Conservation (phyloP, 371 early-diverging fungal genomes). For the Choanephora cucurbitarum region DNA sequence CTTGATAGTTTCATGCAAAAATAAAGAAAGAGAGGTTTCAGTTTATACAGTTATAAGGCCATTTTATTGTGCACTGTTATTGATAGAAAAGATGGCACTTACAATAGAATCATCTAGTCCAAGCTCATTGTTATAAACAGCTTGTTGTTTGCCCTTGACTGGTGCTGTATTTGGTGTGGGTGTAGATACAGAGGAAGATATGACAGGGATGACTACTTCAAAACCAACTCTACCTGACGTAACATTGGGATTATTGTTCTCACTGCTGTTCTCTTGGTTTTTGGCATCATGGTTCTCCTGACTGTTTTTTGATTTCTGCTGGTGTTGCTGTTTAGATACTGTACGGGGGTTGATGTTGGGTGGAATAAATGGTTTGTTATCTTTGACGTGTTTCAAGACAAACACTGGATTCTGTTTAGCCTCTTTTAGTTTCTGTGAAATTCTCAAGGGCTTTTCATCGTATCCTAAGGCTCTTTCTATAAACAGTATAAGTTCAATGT, state of each 20-base stretch:
- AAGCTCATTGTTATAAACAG: conserved; percentile 43
- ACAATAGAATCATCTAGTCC: conserved; percentile 52
- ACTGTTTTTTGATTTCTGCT: conserved; percentile 1
- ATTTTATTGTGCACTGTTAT: conserved; percentile 16
- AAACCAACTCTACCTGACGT: conserved; percentile 43
- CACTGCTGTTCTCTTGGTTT: conserved; percentile 14
- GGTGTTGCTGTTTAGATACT: conserved; percentile 10
- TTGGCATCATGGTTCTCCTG: too few species aligned
- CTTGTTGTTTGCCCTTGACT: conserved; percentile 8
- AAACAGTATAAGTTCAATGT: conserved; percentile 12
- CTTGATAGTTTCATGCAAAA: conserved; percentile 17
- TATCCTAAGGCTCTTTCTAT: conserved; percentile 69
- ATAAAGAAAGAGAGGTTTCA: conserved; percentile 4
- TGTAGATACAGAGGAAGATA: conserved; percentile 45
- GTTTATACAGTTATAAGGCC: too few species aligned
- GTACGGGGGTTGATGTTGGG: conserved; percentile 21
- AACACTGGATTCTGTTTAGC: conserved; percentile 76
- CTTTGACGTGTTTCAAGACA: conserved; percentile 75
- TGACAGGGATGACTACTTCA: conserved; percentile 48
- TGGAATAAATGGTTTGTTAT: conserved; percentile 55
- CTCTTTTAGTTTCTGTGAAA: conserved; percentile 81
- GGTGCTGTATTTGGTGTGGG: conserved; percentile 25
- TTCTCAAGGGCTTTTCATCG: conserved; percentile 81
- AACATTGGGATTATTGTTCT: conserved; percentile 26
- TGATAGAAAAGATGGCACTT: conserved; percentile 49